A percentile compares a stretch with the other conserved stretches of the same genome.
Conservation (phyloP, 106 monocot species). For the Chionographis japonica region DNA sequence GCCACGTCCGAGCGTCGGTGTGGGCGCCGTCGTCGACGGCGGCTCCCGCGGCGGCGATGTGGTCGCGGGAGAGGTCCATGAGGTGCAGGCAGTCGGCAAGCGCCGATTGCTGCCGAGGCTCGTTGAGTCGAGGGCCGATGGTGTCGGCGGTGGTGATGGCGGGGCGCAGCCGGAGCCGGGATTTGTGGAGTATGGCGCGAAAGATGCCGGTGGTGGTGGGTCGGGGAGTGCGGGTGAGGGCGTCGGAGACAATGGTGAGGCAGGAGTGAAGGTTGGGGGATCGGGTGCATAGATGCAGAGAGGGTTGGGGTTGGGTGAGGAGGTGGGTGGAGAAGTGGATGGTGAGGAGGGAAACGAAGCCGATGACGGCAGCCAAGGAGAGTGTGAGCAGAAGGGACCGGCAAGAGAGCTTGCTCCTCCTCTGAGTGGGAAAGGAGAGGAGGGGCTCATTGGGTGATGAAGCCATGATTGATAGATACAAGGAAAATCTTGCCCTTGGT, state of each 20-base stretch:
- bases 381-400: neutral
- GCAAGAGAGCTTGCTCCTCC: neutral
- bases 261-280: constrained; percentile 18
- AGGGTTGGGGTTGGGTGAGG: neutral
- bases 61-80: constrained; percentile 37
- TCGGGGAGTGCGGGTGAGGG: neutral
- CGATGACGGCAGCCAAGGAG: too few species aligned
- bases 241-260: constrained; percentile 19
- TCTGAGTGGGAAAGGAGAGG: too few species aligned
- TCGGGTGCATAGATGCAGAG: constrained; percentile 14
- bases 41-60: constrained; percentile 2
- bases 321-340: neutral
- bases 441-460: too few species aligned
- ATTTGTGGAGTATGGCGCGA: constrained; percentile 12
- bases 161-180: neutral
- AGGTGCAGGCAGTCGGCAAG: constrained; percentile 37
- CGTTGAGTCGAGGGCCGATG: constrained; percentile 7
- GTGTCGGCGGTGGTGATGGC: neutral
- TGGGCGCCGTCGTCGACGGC: neutral
- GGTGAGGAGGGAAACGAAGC: neutral
- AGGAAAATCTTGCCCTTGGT: too few species aligned
- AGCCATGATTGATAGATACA: too few species aligned
- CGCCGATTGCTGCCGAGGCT: constrained; percentile 5
- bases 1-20: constrained; percentile 31
- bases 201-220: constrained; percentile 1